A percentile compares a stretch with the other conserved stretches of the same genome.
These are phyloP conservation scores for Helicosporidium sp. DNA, from an alignment of 139 green algal genomes.

Conservation along the genomic window DNA sequence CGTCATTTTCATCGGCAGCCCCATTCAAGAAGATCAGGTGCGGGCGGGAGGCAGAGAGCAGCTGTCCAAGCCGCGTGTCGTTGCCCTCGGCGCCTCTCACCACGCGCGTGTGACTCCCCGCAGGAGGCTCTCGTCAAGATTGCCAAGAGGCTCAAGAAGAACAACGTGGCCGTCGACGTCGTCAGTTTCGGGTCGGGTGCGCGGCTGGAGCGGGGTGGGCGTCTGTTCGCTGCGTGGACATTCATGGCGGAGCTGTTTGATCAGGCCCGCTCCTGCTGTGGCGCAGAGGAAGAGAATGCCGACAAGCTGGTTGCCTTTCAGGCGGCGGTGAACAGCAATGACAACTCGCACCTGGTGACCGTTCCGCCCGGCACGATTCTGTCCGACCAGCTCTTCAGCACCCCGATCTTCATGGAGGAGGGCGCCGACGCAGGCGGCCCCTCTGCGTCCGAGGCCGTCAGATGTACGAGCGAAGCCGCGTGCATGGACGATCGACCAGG, in stretches of 20 bases:
- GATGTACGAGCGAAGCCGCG: too few species aligned
- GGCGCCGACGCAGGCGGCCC: conserved; percentile 14
- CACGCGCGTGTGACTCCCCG: too few species aligned
- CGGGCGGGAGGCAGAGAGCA: too few species aligned
- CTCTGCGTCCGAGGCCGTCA: too few species aligned
- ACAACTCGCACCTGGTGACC: conserved; percentile 80
- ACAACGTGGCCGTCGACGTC: conserved; percentile 95
- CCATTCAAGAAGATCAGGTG: conserved; percentile 66
- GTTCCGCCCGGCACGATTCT: conserved; percentile 75
- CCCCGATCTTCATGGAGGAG: conserved; percentile 53
- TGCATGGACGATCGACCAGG: too few species aligned
- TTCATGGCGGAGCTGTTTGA: too few species aligned
- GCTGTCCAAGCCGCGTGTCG: too few species aligned
- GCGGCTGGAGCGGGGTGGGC: neutral
- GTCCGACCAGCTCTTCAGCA: conserved; percentile 74
- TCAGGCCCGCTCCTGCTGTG: neutral
- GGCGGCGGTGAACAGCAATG: conserved; percentile 76
- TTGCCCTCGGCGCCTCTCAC: too few species aligned
- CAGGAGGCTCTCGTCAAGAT: conserved; percentile 81
- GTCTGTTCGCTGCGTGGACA: too few species aligned
- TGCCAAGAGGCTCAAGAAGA: conserved; percentile 99
- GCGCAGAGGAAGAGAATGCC: conserved; percentile 37
- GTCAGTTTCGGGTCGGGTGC: conserved; percentile 60
- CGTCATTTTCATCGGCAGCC: conserved; percentile 86
- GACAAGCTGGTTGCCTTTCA: conserved; percentile 88